A percentile compares a stretch with the other conserved stretches of the same genome.
Evolutionary conservation across 2,329 filamentous ascomycete genomes (phyloP).

Genomic region (Didymella arachidicola): DNA sequence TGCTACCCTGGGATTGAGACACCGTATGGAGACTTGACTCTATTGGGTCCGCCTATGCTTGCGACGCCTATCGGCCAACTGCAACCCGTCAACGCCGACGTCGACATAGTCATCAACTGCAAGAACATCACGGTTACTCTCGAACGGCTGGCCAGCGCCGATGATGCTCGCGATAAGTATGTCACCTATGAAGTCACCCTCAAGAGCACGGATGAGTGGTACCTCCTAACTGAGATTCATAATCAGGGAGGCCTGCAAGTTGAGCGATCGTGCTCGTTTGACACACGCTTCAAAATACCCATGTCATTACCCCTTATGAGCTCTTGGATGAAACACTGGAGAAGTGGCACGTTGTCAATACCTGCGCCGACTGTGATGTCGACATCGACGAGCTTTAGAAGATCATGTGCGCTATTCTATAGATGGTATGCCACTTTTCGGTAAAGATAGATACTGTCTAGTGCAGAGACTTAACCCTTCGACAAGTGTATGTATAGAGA

Average conservation of each 20-base stretch:
- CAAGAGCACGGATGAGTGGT: not conserved
- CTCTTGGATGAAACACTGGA: not conserved
- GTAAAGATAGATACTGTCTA: not conserved
- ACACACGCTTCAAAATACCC: not conserved
- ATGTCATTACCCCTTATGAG: not conserved
- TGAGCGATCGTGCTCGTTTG: constrained; percentile 7
- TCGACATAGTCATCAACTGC: not conserved
- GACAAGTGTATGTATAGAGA: not conserved
- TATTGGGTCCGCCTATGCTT: not conserved
- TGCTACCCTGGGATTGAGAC: not conserved
- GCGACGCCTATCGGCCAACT: not conserved
- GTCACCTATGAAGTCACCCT: not conserved
- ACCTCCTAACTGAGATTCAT: not conserved
- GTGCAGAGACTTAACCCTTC: no score
- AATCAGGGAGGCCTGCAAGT: not conserved
- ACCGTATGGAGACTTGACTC: not conserved
- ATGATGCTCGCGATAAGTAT: not conserved
- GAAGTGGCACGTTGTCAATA: not conserved
- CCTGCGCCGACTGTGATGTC: not conserved
- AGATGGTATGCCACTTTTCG: not conserved
- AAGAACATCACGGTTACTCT: constrained; percentile 1
- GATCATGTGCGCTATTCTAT: not conserved
- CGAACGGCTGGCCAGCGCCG: not conserved
- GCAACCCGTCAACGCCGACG: not conserved
- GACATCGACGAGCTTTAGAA: not conserved